Evolutionary conservation across 179 eudicot genomes (phyloP).

Genomic region (Nepenthes alata): DNA sequence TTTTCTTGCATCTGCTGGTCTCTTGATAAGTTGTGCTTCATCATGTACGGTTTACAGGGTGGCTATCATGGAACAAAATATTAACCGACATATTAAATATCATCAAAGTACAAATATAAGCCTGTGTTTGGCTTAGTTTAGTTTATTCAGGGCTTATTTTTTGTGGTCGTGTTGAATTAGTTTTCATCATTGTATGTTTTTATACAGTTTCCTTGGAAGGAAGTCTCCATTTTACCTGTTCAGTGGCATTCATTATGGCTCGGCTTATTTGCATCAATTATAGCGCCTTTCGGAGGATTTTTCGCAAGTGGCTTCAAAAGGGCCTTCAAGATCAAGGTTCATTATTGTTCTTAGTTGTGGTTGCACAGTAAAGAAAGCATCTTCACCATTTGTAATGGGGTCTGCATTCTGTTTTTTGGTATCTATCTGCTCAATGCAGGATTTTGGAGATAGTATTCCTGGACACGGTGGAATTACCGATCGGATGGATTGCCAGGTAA

Average conservation of each 20-base stretch:
- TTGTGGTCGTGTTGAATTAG: too few species aligned
- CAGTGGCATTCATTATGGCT: conserved; percentile 74
- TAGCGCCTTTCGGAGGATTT: conserved; percentile 85
- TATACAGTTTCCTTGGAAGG: conserved; percentile 54
- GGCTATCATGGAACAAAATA: too few species aligned
- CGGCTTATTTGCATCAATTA: conserved; percentile 75
- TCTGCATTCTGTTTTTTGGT: not conserved
- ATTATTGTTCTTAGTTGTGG: not conserved
- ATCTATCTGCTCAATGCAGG: conserved; percentile 24
- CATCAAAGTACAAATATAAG: too few species aligned
- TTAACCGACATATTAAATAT: too few species aligned
- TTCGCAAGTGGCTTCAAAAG: conserved; percentile 86
- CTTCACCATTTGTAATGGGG: not conserved
- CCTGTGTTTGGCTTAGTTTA: too few species aligned
- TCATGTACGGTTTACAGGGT: too few species aligned
- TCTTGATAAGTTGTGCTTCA: too few species aligned
- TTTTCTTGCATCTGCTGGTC: too few species aligned
- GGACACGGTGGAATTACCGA: conserved; percentile 91
- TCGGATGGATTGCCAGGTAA: conserved; percentile 91
- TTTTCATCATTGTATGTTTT: conserved; percentile 6
- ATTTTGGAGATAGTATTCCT: conserved; percentile 87
- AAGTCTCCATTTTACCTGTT: conserved; percentile 48
- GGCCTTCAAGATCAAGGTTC: conserved; percentile 78
- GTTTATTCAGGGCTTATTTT: too few species aligned
- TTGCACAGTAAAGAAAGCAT: not conserved